Evolutionary conservation across 2,329 filamentous ascomycete species (phyloP), one percentile per base, ranked within the genome.

Genomic region (Hypoxylon sp.): DNA sequence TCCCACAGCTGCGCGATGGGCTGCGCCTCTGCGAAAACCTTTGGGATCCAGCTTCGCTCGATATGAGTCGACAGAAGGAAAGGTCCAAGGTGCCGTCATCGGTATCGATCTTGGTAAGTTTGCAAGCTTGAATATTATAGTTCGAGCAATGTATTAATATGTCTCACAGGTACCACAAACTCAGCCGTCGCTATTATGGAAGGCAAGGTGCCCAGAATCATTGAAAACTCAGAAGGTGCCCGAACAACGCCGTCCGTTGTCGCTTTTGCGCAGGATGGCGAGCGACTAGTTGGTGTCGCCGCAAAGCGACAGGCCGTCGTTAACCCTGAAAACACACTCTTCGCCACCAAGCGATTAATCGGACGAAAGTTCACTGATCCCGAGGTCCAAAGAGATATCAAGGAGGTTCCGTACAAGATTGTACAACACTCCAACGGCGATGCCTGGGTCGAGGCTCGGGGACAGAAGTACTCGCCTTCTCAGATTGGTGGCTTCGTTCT

Each of bases 351-450:
- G 91, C 93, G 95, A 89, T 90, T 98, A 81, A 98, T 98, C 82
- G 95, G 95, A 79, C 93, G 95, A 82, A 98, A 98, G 87, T 98
- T 95, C 88, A 93, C 89, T 81, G 95, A 98, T 77, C 80, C 86
- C 73, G 95, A 98, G 87, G 93, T 97, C 67, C 95, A 98, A 88
- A 92, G 94, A 78, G 95, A 98, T 80, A 93, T 98, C 80, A 94
- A 97, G 86, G 93, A 98, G 84, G 94, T 98, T 11, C 95, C 95
- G 68, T 98, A 97, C 89, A 98, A 97, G 90, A 98, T 98, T 75
- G 91, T 97, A 67, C 94, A 97, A 86, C 95, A 98, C 89, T 90
- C 85, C 85, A 98, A 98, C 81, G 95, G 95, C 76, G 95, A 98
- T 80, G 95, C 95, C 71, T 98, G 95, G 95, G 92, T 98, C 72